Evolutionary conservation across 164 flowering plant species (phyloP).

Genomic region (Magnolia officinalis): DNA sequence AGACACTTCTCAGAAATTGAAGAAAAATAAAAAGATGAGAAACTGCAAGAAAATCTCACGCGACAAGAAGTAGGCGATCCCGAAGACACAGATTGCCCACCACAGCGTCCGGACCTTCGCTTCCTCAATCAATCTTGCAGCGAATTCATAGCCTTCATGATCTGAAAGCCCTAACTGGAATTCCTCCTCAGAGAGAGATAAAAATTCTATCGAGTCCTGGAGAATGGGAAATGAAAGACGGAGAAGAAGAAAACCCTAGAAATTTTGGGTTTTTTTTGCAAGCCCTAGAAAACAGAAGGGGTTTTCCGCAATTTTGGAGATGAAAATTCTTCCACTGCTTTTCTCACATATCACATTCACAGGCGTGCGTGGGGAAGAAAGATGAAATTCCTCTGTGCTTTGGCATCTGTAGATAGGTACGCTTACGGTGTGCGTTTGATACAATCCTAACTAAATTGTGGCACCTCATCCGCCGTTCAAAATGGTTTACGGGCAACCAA

Average conservation of each 20-base stretch:
- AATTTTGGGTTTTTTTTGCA: background rate
- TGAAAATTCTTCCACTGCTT: background rate
- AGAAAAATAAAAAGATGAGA: background rate
- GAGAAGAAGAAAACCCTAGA: background rate
- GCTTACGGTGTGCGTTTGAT: too few species aligned
- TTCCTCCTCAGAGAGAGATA: background rate
- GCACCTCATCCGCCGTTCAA: too few species aligned
- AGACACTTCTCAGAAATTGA: background rate
- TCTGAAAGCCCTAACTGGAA: slow-evolving; percentile 4
- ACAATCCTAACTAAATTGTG: too few species aligned
- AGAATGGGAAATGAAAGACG: background rate
- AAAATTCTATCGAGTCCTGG: background rate
- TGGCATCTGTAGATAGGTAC: too few species aligned
- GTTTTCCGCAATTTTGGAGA: background rate
- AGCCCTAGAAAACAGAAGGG: background rate
- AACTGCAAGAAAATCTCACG: slow-evolving; percentile 45
- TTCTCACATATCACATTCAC: background rate
- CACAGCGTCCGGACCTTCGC: slow-evolving; percentile 74
- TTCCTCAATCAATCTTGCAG: slow-evolving; percentile 89
- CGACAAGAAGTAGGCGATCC: slow-evolving; percentile 68
- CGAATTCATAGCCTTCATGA: slow-evolving; percentile 69
- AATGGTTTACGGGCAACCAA: too few species aligned
- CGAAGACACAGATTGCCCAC: slow-evolving; percentile 76
- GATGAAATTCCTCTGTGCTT: background rate
- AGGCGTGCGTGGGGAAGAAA: background rate